phyloP scores from a whole-genome alignment of 106 monocot genomes.

The Dactylorhiza incarnata region DNA sequence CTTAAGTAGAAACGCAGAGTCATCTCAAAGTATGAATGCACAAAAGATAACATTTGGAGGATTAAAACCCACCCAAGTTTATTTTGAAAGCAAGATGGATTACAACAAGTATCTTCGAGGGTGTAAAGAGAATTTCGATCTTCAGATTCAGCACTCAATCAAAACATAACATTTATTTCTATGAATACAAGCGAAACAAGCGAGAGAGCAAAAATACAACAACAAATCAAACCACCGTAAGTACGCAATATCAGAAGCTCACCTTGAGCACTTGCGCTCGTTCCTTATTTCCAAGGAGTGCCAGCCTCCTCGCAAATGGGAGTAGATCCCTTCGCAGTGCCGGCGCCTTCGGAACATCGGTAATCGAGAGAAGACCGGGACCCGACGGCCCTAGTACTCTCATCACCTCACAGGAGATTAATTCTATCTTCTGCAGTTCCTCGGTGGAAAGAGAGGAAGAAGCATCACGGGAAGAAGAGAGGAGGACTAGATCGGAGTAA shows the following conservation, averaged over 20 bases:
- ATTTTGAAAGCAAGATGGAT: no score
- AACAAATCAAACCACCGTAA: background rate
- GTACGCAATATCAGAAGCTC: background rate
- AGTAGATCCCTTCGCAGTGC: constrained; percentile 51
- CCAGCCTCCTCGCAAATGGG: constrained; percentile 55
- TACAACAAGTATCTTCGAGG: no score
- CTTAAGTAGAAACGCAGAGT: no score
- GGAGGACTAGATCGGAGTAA: constrained; percentile 61
- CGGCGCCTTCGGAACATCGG: constrained; percentile 38
- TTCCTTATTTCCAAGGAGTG: constrained; percentile 46
- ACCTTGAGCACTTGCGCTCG: constrained; percentile 79
- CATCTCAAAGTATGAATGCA: no score
- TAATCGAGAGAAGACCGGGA: constrained; percentile 63
- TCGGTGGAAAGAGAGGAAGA: constrained; percentile 4
- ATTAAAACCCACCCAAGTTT: no score
- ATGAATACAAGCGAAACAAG: no score
- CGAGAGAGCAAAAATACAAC: background rate
- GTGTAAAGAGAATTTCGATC: no score
- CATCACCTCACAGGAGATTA: constrained; percentile 39
- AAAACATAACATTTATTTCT: no score
- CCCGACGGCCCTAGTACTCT: constrained; percentile 66
- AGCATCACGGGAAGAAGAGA: constrained; percentile 29
- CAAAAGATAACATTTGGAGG: no score
- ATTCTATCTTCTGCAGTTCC: constrained; percentile 25
- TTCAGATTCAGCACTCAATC: no score